Conservation (phyloP, 495 filamentous ascomycete genomes). For the Xylaria grammica region DNA sequence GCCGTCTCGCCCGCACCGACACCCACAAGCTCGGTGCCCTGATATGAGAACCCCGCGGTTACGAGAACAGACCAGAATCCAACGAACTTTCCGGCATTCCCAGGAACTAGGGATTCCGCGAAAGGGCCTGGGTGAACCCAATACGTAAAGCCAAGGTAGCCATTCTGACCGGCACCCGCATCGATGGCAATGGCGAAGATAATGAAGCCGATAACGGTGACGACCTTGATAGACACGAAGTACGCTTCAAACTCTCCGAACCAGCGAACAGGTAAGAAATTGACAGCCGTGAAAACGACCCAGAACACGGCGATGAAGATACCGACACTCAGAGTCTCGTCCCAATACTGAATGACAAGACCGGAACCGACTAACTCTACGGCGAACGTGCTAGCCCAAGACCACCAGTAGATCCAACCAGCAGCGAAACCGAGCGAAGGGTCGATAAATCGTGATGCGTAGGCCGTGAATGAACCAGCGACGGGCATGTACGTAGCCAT, state of each 20-base stretch:
- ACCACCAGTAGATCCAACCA: constrained; percentile 68
- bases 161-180: constrained; percentile 68
- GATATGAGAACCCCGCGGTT: constrained; percentile 54
- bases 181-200: constrained; percentile 70
- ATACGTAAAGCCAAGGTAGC: constrained; percentile 72
- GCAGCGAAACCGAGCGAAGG: constrained; percentile 78
- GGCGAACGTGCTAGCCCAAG: constrained; percentile 66
- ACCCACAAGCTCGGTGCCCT: constrained; percentile 66
- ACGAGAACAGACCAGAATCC: constrained; percentile 54
- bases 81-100: constrained; percentile 50
- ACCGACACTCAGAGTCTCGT: constrained; percentile 56
- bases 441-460: constrained; percentile 74
- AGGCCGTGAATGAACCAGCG: constrained; percentile 76
- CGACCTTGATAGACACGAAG: constrained; percentile 75
- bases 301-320: constrained; percentile 81
- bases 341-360: constrained; percentile 78
- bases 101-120: constrained; percentile 55
- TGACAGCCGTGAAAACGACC: constrained; percentile 67
- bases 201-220: constrained; percentile 73
- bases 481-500: constrained; percentile 79
- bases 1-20: constrained; percentile 70
- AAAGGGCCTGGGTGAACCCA: constrained; percentile 75
- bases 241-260: constrained; percentile 79
- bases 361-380: constrained; percentile 78
- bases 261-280: constrained; percentile 69